A percentile compares a stretch with the other conserved stretches of the same genome.
phyloP scores from a whole-genome alignment of 225 moss, liverwort and hornwort species.

The Polytrichum formosum region DNA sequence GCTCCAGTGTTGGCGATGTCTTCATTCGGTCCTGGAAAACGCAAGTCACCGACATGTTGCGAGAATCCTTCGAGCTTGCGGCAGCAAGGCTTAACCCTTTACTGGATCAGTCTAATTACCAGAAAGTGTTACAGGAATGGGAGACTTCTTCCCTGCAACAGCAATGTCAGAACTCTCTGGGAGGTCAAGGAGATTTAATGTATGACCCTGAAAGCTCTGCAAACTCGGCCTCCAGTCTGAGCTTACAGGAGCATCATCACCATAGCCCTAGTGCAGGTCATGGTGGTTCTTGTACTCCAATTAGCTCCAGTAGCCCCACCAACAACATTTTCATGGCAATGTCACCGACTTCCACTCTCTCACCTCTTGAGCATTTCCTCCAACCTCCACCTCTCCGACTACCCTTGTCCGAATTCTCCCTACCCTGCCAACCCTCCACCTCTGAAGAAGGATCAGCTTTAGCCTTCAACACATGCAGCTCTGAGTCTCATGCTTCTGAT shows the following conservation, averaged over 20 bases:
- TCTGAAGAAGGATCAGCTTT: too few species aligned
- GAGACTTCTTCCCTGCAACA: slow-evolving; percentile 11
- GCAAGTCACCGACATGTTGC: slow-evolving; percentile 11
- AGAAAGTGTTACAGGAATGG: slow-evolving; percentile 19
- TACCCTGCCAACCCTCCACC: not conserved
- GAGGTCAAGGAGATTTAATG: not conserved
- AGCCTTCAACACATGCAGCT: too few species aligned
- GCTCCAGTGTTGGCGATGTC: slow-evolving; percentile 14
- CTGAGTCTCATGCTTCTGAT: not conserved
- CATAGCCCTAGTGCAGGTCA: slow-evolving; percentile 7
- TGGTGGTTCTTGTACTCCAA: too few species aligned
- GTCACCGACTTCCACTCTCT: slow-evolving; percentile 66
- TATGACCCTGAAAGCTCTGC: slow-evolving; percentile 10
- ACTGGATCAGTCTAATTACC: slow-evolving; percentile 7
- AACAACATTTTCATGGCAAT: slow-evolving; percentile 22
- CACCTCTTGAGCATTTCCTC: slow-evolving; percentile 23
- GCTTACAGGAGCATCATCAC: slow-evolving; percentile 14
- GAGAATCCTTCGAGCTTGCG: not conserved
- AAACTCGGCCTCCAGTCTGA: slow-evolving; percentile 14
- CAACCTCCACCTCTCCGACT: slow-evolving; percentile 8
- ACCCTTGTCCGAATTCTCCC: too few species aligned
- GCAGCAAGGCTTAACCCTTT: not conserved
- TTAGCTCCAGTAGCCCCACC: slow-evolving; percentile 8
- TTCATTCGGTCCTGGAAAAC: slow-evolving; percentile 45
- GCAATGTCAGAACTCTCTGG: not conserved